Evolutionary conservation across 441 rosid genomes (phyloP).

Genomic region (Metrosideros polymorpha): DNA sequence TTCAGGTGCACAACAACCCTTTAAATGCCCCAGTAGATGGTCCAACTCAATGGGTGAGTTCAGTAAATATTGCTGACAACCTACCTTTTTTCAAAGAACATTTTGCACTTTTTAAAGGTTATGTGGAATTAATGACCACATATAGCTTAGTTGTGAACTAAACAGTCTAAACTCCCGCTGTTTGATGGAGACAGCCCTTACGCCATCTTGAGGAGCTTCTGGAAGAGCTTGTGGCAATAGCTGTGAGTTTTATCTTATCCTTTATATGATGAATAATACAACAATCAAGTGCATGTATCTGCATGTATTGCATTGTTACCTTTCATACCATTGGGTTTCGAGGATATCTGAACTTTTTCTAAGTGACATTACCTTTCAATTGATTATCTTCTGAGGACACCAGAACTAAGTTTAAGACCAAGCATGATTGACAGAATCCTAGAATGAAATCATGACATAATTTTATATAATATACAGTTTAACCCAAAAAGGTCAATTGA

Average conservation of each 20-base stretch:
- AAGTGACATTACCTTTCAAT: neutral
- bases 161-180: neutral
- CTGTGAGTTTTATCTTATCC: constrained; percentile 40
- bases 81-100: neutral
- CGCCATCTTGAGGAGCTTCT: constrained; percentile 85
- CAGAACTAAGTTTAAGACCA: neutral
- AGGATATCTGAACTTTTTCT: neutral
- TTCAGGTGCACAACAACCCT: constrained; percentile 94
- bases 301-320: neutral
- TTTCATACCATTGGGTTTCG: neutral
- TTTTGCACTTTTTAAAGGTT: neutral
- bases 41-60: constrained; percentile 97
- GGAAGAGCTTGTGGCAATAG: constrained; percentile 81
- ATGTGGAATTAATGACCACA: neutral
- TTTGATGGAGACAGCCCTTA: constrained; percentile 45
- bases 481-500: neutral
- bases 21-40: constrained; percentile 92
- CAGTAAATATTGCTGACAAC: neutral
- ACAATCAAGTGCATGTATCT: neutral
- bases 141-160: neutral
- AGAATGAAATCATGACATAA: neutral
- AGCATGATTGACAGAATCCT: neutral
- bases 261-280: neutral
- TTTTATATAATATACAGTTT: neutral
- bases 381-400: neutral